These are phyloP conservation scores for Rhizophagus sp. DNA, from an alignment of 192 early-diverging fungal species.

Conservation along the genomic window DNA sequence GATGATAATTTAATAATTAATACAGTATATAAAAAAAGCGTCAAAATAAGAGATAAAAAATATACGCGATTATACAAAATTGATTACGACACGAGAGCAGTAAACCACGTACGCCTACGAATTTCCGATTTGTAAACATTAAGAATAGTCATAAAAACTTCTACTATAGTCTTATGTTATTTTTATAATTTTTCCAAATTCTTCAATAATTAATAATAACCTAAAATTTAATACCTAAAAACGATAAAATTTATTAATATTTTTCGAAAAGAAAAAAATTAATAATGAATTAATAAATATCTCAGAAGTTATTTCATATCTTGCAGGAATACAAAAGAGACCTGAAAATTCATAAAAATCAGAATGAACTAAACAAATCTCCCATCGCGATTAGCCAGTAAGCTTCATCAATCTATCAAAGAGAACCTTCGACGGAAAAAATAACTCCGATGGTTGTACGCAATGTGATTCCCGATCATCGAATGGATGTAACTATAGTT, in stretches of 20 bases:
- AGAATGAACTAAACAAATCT: not conserved
- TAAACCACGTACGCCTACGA: too few species aligned
- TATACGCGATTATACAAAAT: too few species aligned
- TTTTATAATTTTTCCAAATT: too few species aligned
- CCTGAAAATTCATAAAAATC: not conserved
- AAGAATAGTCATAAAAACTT: too few species aligned
- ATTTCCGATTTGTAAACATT: too few species aligned
- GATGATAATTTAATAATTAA: not conserved
- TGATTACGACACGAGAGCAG: too few species aligned
- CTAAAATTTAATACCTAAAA: too few species aligned
- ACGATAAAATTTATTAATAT: not conserved
- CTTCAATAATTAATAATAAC: too few species aligned
- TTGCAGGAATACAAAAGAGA: not conserved
- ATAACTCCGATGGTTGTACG: not conserved
- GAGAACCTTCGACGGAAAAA: not conserved
- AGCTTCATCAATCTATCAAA: not conserved
- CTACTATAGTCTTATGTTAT: too few species aligned
- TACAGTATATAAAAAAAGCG: not conserved
- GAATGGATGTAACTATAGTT: not conserved
- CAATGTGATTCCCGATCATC: not conserved
- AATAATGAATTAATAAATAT: not conserved
- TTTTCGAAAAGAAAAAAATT: not conserved
- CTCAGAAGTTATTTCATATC: not conserved
- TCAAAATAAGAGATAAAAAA: too few species aligned
- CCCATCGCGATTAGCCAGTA: not conserved